Base-by-base conservation (phyloP, 1,284 basidiomycete species). In the Megacollybia platyphylla region DNA sequence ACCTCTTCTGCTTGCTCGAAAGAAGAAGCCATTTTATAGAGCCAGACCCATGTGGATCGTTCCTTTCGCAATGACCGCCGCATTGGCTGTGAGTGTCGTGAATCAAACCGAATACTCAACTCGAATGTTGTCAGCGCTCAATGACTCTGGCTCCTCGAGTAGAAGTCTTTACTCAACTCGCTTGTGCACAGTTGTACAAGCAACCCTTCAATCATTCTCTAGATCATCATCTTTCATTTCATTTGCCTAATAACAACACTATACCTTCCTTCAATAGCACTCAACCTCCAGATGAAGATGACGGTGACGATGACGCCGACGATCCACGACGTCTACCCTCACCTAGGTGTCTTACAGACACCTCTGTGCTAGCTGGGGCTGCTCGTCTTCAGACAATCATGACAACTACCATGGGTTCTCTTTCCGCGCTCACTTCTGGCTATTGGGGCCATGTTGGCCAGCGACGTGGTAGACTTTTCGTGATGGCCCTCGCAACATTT, bases 371-470 rank as follows among this genome's bases (percentile, higher is more conserved):
- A 54, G 70, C 76, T 5, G 69, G 69, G 29, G 79, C 83, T 0
- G 83, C 81, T 8, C 69, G 70, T 30, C 60, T 85, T 8, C 84
- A 87, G 54, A 78, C 74, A 2, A 67, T 76, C 45, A 74, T 83
- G 69, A 86, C 79, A 0, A 76, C 82, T 5, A 79, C 71, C 4
- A 82, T 84, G 72, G 91, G 91, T n/a, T 53, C 79, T 4, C 69
- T 93, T 3, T 83, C 84, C 3, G 88, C 86, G 0, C 58, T 92
- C 28, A 90, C 87, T 1, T 88, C 88, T 0, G 87, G 85, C 7
- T 89, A 79, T 72, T 96, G 91, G 91, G 87, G 87, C 30, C 73
- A 75, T 46, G 81, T 83, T 37, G 80, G 87, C 6, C 88, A 93
- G 55, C 68, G 77, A 13, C 61, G 81, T 46, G 91, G 91, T 7